A percentile compares a stretch with the other conserved stretches of the same genome.
Conservation (phyloP, 169 alveolate genomes). For the Eimeria necatrix region DNA sequence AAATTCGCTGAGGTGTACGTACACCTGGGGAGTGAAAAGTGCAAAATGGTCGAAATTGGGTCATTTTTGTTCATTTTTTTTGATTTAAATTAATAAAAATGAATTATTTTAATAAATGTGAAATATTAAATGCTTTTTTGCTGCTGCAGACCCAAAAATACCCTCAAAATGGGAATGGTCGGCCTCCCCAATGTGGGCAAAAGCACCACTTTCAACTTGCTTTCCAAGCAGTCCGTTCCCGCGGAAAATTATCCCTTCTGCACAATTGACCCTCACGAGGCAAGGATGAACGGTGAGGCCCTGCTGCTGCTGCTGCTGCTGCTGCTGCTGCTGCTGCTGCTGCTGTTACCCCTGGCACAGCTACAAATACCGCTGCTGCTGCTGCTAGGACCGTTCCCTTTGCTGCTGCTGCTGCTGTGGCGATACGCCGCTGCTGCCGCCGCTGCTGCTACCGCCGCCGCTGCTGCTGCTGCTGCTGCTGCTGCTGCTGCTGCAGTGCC, state of each 20-base stretch:
- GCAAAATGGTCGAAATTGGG: too few relatives aligned
- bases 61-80: too few relatives aligned
- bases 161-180: conserved; percentile 98
- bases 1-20: neutral
- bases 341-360: neutral
- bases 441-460: neutral
- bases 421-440: neutral
- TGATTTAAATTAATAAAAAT: too few relatives aligned
- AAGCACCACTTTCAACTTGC: conserved; percentile 95
- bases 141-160: conserved; percentile 90
- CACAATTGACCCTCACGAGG: conserved; percentile 98
- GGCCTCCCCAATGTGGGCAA: conserved; percentile 98
- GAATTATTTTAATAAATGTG: too few relatives aligned
- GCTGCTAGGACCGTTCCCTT: neutral
- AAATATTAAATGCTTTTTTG: neutral
- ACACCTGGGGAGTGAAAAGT: neutral
- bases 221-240: conserved; percentile 96
- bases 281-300: conserved; percentile 92
- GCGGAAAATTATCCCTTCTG: conserved; percentile 99
- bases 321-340: neutral
- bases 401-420: too few relatives aligned
- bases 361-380: neutral
- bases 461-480: neutral
- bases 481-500: conserved; percentile 84
- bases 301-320: neutral